Base-by-base conservation (phyloP, 164 flowering plant genomes). In the Kingdonia uniflora region DNA sequence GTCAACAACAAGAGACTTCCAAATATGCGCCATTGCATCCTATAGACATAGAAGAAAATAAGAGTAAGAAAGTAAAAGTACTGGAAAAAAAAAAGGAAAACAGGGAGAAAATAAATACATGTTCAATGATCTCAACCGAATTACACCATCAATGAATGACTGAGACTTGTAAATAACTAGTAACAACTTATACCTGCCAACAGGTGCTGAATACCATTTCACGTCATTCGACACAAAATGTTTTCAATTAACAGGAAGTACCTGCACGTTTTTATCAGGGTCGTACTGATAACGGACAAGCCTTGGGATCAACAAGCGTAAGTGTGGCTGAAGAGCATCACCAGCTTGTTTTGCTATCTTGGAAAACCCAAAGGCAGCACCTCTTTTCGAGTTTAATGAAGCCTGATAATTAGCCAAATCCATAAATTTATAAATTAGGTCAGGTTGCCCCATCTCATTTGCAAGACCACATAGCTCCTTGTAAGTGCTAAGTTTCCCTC, bases 231-330 rank as follows among this genome's bases (percentile, higher is more conserved):
- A n/a, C n/a, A n/a, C n/a, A n/a, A n/a, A n/a, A n/a, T n/a, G n/a
- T n/a, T n/a, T n/a, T n/a, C n/a, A n/a, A n/a, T n/a, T n/a, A n/a
- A n/a, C n/a, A n/a, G n/a, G n/a, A n/a, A n/a, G n/a, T 68, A 86
- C 99, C 97, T 92, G 99, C 52, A 92, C 99, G 71, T 84, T 92
- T 68, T 92, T 92, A 62, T 88, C 99, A 67, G 99, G 99, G 71
- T 92, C 99, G 67, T 88, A 92, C 69, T 88, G 99, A 61, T 88
- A 92, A 6, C 99, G 87, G 21, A 92, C 72, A 68, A 92, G 92
- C 66, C 95, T 83, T 23, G 99, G 99, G 61, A 92, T 65, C 68
- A 92, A 65, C 48, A 68, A 52, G 29, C 76, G 72, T 26, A 92
- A 58, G 63, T 84, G 82, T 44, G 99, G 99, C 64, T 80, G 72